Conservation (phyloP, 331 rosid species). For the Erythrophleum ivorense region DNA sequence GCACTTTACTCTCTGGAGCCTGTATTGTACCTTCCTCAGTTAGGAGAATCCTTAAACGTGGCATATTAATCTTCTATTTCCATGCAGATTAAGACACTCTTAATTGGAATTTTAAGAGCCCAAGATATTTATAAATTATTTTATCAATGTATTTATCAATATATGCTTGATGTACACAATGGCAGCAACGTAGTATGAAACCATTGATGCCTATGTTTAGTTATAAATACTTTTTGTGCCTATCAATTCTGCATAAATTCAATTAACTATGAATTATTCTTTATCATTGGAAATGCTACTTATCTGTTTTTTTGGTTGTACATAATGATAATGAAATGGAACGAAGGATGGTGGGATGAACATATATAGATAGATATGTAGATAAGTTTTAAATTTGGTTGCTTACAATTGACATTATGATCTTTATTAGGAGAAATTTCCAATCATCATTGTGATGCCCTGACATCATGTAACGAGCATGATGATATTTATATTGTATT, state of each 20-base stretch:
- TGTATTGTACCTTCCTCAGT: neutral
- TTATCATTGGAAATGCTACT: neutral
- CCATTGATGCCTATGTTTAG: neutral
- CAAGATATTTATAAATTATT: neutral
- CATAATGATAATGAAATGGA: neutral
- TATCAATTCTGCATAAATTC: neutral
- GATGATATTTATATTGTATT: neutral
- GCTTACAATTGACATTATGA: neutral
- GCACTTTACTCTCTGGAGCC: neutral
- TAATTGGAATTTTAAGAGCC: neutral
- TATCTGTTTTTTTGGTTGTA: neutral
- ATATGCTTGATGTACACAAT: neutral
- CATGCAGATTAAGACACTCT: neutral
- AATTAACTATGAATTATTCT: neutral
- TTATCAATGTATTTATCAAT: neutral
- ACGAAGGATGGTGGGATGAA: neutral
- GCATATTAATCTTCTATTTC: neutral
- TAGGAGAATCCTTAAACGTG: neutral
- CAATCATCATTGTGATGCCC: neutral
- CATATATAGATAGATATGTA: neutral
- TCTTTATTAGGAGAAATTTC: slow-evolving; percentile 23
- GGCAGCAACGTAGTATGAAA: neutral
- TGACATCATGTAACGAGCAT: neutral
- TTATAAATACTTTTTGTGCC: neutral
- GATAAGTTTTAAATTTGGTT: neutral